Percentiles rank a stretch among this genome's conserved stretches.
Conservation (phyloP, 192 early-diverging fungal genomes). For the Backusella sp. region DNA sequence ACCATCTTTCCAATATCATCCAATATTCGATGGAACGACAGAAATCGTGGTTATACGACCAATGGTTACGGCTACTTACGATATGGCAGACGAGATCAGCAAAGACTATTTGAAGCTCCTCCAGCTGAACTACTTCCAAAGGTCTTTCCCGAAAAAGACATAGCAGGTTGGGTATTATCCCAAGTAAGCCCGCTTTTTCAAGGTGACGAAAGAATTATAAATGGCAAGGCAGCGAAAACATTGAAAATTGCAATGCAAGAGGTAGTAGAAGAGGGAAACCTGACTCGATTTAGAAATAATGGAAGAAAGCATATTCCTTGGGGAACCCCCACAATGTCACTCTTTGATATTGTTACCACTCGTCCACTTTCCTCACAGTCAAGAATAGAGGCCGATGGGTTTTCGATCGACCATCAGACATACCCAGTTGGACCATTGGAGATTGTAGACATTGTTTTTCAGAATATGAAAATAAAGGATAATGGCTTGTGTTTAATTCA, state of each 20-base stretch:
- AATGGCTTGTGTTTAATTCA: conserved; percentile 14
- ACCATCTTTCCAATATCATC: background rate
- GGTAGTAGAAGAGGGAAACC: background rate
- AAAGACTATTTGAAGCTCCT: background rate
- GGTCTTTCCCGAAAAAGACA: background rate
- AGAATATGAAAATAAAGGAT: background rate
- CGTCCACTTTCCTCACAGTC: background rate
- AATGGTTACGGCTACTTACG: conserved; percentile 3
- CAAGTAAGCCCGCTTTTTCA: background rate
- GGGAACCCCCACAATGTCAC: background rate
- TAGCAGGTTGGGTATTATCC: background rate
- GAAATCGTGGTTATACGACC: background rate
- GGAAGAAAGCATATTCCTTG: background rate
- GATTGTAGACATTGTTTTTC: conserved; percentile 26
- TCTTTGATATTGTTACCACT: background rate
- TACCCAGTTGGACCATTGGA: conserved; percentile 14
- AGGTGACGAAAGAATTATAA: background rate
- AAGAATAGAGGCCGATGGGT: background rate
- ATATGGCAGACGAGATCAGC: background rate
- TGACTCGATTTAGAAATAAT: background rate
- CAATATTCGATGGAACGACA: background rate
- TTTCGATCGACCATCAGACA: background rate
- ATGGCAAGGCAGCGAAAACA: background rate
- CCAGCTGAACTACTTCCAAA: background rate
- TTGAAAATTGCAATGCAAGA: background rate